These are phyloP conservation scores for Geranium incanum DNA, from an alignment of 441 rosid species.

Conservation along the genomic window DNA sequence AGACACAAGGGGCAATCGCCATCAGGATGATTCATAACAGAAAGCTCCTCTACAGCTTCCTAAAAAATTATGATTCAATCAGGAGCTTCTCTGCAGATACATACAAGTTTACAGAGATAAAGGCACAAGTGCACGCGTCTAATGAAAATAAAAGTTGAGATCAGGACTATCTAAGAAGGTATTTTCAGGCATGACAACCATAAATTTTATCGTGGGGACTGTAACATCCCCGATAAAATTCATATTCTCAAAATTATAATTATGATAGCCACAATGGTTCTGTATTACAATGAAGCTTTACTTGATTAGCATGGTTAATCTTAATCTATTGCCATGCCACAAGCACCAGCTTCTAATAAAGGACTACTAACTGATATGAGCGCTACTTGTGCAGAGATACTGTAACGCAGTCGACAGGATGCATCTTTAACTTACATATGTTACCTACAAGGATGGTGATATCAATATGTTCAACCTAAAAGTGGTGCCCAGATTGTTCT, in stretches of 20 bases:
- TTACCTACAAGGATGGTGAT: constrained; percentile 3
- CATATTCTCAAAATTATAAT: neutral
- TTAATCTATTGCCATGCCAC: too few relatives aligned
- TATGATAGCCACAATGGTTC: neutral
- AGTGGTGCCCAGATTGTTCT: constrained; percentile 5
- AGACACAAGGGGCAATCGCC: constrained; percentile 82
- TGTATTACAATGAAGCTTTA: neutral
- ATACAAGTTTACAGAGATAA: constrained; percentile 12
- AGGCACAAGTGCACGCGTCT: neutral
- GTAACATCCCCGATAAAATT: neutral
- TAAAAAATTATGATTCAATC: constrained; percentile 26
- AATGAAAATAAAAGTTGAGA: neutral
- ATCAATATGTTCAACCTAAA: neutral
- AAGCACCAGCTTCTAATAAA: too few relatives aligned
- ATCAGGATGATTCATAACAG: constrained; percentile 81
- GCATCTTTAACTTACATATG: neutral
- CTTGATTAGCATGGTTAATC: too few relatives aligned
- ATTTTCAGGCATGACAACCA: neutral
- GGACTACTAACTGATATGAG: neutral
- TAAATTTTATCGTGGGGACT: neutral
- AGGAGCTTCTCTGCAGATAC: constrained; percentile 8
- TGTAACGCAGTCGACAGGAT: neutral
- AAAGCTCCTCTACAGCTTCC: constrained; percentile 82
- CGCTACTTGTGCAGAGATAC: neutral
- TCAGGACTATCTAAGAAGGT: neutral